Base-by-base conservation (phyloP, 345 rosid genomes). In the Heritiera littoralis region DNA sequence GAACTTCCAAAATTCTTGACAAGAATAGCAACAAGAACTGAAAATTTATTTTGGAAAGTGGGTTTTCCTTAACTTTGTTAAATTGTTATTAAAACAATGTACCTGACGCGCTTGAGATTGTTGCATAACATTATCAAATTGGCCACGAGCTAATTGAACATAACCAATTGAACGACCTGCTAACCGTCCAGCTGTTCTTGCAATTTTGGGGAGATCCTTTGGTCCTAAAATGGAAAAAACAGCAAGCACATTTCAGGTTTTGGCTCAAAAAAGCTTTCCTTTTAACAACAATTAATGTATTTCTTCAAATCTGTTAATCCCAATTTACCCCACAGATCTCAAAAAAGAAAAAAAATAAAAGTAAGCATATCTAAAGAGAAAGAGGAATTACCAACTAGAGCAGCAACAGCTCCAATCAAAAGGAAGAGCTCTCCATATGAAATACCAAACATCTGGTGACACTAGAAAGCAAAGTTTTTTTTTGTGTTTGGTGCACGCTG, bases 41-140 rank as follows among this genome's bases (percentile, higher is more conserved):
- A 70, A 67, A 52, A 4, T 35, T 54, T 54, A 54, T 54, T 35
- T 9, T 4, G 30, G 9, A 72, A 30, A 52, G 46, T 4, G 5
- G 9, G 14, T 10, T 72, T 35, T 54, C 18, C 9, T 49, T 32
- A 30, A 51, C 28, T 51, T 46, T 10, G 6, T 17, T 40, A 58
- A 20, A 38, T n/a, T 23, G n/a, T 45, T 45, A 12, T 12, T 35
- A 2, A 48, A 30, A 68, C 40, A 18, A 41, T 3, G 56, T 70
- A 95, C 99, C 98, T 95, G 94, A 18, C 88, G 94, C 85, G 92
- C 93, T 84, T 95, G 96, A 82, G 99, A 84, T 83, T 93, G 96
- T 77, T 93, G 92, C 98, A 92, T 87, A 64, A 89, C 89, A 80
- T 81, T 85, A 35, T 92, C 94, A 13, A 94, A 87, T 54, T 94